Percentiles rank a stretch among this genome's conserved stretches.
These are phyloP conservation scores for Penicillium daleae DNA, from an alignment of 495 filamentous ascomycete species.

Conservation along the genomic window DNA sequence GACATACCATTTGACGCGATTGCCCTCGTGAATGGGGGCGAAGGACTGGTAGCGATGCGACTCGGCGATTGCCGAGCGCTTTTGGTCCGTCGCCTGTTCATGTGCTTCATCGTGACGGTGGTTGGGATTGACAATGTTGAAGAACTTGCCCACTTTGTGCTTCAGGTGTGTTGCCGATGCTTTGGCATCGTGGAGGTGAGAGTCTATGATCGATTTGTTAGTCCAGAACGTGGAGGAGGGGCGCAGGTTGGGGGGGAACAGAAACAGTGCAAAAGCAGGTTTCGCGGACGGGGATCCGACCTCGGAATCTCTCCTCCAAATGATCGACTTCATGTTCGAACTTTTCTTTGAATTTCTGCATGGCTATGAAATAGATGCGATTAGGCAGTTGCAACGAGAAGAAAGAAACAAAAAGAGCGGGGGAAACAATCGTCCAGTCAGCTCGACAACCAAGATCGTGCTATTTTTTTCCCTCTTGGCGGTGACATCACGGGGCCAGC, in stretches of 20 bases:
- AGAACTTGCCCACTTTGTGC: conserved; percentile 68
- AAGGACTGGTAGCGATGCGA: conserved; percentile 85
- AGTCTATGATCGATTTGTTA: conserved; percentile 26
- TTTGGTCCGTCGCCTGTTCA: conserved; percentile 80
- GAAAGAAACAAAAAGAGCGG: conserved; percentile 7
- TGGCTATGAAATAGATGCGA: conserved; percentile 13
- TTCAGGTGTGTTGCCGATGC: conserved; percentile 58
- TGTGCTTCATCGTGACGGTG: conserved; percentile 96
- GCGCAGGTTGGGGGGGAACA: no score
- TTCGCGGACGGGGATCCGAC: conserved; percentile 16
- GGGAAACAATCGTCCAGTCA: background rate
- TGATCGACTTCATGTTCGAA: conserved; percentile 33
- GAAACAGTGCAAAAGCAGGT: background rate
- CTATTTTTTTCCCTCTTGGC: background rate
- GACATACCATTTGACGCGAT: conserved; percentile 95
- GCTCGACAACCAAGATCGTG: background rate
- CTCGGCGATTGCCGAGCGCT: conserved; percentile 71
- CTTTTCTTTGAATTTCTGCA: conserved; percentile 41
- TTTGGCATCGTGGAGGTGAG: conserved; percentile 51
- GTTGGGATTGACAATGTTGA: conserved; percentile 79
- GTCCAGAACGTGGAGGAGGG: background rate
- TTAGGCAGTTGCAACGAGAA: conserved; percentile 14
- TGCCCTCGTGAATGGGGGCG: conserved; percentile 81
- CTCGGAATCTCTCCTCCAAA: conserved; percentile 41
- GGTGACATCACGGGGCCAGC: conserved; percentile 29